Base-by-base conservation (phyloP, 805 yeast species). In the Saccharomyces cerevisiae region DNA sequence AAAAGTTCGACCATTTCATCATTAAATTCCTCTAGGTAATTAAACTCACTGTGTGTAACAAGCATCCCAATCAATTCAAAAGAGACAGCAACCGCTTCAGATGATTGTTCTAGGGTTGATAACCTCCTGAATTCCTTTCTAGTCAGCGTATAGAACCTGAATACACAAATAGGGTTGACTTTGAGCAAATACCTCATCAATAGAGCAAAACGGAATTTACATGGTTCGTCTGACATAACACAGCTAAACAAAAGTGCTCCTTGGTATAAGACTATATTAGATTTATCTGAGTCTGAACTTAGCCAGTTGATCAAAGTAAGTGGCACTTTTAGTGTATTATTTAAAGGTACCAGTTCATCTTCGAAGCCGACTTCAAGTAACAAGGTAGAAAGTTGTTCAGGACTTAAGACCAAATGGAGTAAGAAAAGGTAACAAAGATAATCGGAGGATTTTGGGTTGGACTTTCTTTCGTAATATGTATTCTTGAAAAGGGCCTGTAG, bases 401-500 rank as follows among this genome's bases (percentile, higher is more conserved):
- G 69, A 17, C 70, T 66, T 22, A 71, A 58, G 9, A 76, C 53
- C 3, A 76, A 61, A 56, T 61, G 76, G 31, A 67, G 66, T 63
- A 63, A 67, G 53, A 67, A 66, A 55, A 61, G 61, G 53, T 60
- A 69, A 51, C 62, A 60, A 22, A 65, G 49, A 41, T 59, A 54
- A 21, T 57, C 53, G 0, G 49, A 46, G 10, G 54, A 51, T 1
- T 57, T 49, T 6, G 53, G 43, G 22, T 60, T 56, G 5, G 51
- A 41, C n/a, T 54, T 30, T 29, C 63, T 70, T 48, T 74, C 76
- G 21, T 59, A 58, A 54, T 71, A 74, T 56, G 83, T 70, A 13
- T 74, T 66, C n/a, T 68, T 67, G 61, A 80, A 75, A 28, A 80
- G 65, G 1, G 69, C 63, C 50, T 72, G 72, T 57, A 83, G 62